A percentile compares a stretch with the other conserved stretches of the same genome.
Conservation (phyloP, 306 rosid genomes). For the Ceratonia siliqua region DNA sequence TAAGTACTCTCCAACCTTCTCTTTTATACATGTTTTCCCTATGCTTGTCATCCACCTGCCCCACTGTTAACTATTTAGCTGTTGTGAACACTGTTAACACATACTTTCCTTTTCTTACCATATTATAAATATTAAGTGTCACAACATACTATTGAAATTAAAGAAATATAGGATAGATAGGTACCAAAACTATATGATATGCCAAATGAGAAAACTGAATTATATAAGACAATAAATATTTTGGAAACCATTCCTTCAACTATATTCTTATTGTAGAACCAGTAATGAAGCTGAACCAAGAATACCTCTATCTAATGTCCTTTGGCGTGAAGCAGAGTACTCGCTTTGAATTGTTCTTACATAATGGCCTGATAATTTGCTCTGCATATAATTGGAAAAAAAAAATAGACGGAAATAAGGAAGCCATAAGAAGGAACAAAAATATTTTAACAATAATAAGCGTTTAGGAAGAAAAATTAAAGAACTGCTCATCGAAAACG, state of each 20-base stretch:
- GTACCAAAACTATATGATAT: neutral
- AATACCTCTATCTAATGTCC: slow-evolving; percentile 60
- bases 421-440: neutral
- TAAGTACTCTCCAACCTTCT: slow-evolving; percentile 25
- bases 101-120: slow-evolving; percentile 1
- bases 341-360: slow-evolving; percentile 43
- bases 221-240: neutral
- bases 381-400: slow-evolving; percentile 31
- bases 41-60: neutral
- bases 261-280: neutral
- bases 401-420: neutral
- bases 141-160: neutral
- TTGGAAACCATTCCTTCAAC: neutral
- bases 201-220: neutral
- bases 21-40: slow-evolving; percentile 4
- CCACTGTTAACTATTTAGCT: slow-evolving; percentile 5
- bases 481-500: neutral
- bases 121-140: slow-evolving; percentile 4
- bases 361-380: slow-evolving; percentile 45
- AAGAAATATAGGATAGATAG: neutral
- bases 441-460: neutral
- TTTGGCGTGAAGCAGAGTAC: slow-evolving; percentile 49
- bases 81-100: neutral
- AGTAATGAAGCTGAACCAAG: slow-evolving; percentile 3
- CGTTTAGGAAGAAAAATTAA: neutral